Percentiles rank a stretch among this genome's conserved stretches.
Evolutionary conservation across 345 rosid genomes (phyloP).

Genomic region (Acer campestre): DNA sequence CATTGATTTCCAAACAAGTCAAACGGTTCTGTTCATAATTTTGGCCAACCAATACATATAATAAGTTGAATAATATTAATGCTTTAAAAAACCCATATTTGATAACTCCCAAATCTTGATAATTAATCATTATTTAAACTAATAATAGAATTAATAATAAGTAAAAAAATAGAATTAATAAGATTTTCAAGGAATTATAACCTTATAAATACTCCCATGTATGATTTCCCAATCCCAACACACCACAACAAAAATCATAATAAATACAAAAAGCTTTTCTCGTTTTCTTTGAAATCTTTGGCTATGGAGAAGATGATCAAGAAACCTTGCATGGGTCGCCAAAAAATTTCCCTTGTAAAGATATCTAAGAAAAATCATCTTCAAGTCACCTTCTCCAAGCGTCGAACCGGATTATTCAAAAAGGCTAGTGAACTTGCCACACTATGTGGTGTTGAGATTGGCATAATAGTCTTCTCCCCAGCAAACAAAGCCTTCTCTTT

Average conservation of each 20-base stretch:
- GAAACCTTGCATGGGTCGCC: slow-evolving; percentile 20
- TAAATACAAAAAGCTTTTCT: not conserved
- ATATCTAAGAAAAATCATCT: slow-evolving; percentile 38
- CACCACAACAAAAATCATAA: not conserved
- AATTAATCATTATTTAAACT: no score
- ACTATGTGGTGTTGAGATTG: slow-evolving; percentile 46
- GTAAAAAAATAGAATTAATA: no score
- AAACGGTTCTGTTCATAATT: no score
- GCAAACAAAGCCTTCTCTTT: slow-evolving; percentile 57
- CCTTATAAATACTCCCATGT: slow-evolving; percentile 9
- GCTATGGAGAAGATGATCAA: slow-evolving; percentile 20
- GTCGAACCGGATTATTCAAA: slow-evolving; percentile 52
- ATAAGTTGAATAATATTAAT: no score
- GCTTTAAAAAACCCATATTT: no score
- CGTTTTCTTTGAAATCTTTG: no score
- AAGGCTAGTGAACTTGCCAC: slow-evolving; percentile 63
- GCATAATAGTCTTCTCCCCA: slow-evolving; percentile 49
- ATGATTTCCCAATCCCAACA: not conserved
- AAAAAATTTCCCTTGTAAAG: slow-evolving; percentile 27
- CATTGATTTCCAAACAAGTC: no score
- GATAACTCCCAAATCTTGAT: slow-evolving; percentile 11
- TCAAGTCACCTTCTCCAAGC: slow-evolving; percentile 65
- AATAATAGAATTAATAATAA: not conserved
- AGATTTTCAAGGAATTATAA: not conserved
- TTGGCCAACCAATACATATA: no score